Evolutionary conservation across 1,284 basidiomycete species (phyloP).

Genomic region (Pyrrhoderma noxium): DNA sequence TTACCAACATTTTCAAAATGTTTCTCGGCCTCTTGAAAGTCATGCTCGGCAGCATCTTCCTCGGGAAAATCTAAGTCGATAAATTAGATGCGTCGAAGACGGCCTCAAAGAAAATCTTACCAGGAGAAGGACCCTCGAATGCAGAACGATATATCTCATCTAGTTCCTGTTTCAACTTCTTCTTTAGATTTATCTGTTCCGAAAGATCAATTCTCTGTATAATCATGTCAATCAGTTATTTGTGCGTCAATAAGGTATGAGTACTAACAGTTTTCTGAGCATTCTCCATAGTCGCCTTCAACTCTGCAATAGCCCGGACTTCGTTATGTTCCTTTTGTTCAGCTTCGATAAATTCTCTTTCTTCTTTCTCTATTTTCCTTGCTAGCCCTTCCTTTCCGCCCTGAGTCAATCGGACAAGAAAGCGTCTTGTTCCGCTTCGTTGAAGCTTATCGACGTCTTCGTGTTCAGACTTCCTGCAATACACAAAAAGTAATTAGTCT

Average conservation of each 20-base stretch:
- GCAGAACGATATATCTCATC: conserved; percentile 14
- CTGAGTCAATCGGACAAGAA: conserved; percentile 7
- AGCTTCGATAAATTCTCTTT: conserved; percentile 17
- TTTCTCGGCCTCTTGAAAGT: background rate
- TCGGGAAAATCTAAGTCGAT: conserved; percentile 14
- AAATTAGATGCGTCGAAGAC: no score
- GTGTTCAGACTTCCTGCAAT: conserved; percentile 14
- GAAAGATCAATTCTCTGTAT: conserved; percentile 11
- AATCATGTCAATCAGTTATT: background rate
- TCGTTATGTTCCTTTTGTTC: conserved; percentile 16
- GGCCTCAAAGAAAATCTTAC: no score
- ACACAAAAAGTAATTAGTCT: background rate
- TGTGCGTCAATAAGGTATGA: background rate
- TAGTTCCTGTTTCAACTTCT: conserved; percentile 5
- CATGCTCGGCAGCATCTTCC: conserved; percentile 15
- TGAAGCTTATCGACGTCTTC: conserved; percentile 17
- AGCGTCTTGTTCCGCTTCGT: conserved; percentile 13
- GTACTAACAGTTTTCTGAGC: conserved; percentile 8
- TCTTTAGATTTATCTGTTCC: conserved; percentile 1
- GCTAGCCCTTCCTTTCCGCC: conserved; percentile 16
- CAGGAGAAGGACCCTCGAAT: conserved; percentile 15
- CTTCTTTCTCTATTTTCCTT: conserved; percentile 15
- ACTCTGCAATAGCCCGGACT: conserved; percentile 8
- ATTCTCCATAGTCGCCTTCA: conserved; percentile 11
- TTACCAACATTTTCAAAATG: conserved; percentile 11